Evolutionary conservation across 306 rosid species (phyloP), one percentile per base, ranked within the genome.

Genomic region (Trifolium repens): DNA sequence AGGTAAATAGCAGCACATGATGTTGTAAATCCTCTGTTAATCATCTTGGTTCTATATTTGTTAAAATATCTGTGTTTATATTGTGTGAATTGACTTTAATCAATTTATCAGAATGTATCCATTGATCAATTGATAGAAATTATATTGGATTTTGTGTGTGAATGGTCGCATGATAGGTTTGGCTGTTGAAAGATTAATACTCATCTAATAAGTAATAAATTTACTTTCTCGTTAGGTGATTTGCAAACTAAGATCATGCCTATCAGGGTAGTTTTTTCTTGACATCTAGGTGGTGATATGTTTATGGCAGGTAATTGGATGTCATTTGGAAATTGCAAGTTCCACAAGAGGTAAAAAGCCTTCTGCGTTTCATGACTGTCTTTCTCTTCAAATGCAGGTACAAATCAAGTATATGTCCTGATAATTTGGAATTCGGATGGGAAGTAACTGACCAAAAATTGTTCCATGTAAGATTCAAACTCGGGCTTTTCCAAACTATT

Each of bases 21-120:
- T 24, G 42, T 60, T 78, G 65, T 78, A 60, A 67, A 35, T 59
- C 35, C 22, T 8, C 58, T 57, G 35, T n/a, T n/a, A n/a, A n/a
- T n/a, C n/a, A n/a, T n/a, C n/a, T n/a, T n/a, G n/a, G n/a, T n/a
- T n/a, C n/a, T n/a, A n/a, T n/a, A n/a, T n/a, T n/a, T n/a, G n/a
- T n/a, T n/a, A 35, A 35, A 2, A 16, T 17, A 9, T 17, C 9
- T 16, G 3, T 30, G 4, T 35, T 63, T 63, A 34, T 15, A 64
- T 64, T 4, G 5, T 67, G 54, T 13, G 19, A 42, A 22, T 42
- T 43, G 43, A 42, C 19, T 43, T 22, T 12, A 43, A 44, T 44
- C 39, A 7, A 67, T 67, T 67, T 12, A 5, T 67, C 15, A 13
- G 22, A 44, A 67, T 67, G 42, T 24, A 43, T 44, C 35, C 39